Percentiles rank a stretch among this genome's conserved stretches.
These are phyloP conservation scores for Bryopsis sp. DNA, from an alignment of 139 green algal species.

Conservation along the genomic window DNA sequence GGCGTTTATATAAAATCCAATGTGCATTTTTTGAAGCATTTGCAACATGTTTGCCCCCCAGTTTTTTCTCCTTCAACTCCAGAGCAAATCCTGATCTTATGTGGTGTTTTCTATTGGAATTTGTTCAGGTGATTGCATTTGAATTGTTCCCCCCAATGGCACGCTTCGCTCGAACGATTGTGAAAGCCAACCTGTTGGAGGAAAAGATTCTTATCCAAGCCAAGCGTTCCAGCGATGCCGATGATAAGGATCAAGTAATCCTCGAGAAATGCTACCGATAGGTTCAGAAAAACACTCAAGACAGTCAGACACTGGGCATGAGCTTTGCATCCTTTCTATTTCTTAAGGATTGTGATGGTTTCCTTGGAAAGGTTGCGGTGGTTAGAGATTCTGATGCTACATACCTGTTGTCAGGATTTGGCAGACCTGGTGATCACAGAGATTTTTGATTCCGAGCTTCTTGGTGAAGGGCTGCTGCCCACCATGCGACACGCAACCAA, in stretches of 20 bases:
- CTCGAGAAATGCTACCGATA: slow-evolving; percentile 35
- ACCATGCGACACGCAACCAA: slow-evolving; percentile 40
- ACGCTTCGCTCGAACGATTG: slow-evolving; percentile 23
- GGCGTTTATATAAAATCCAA: too few relatives aligned
- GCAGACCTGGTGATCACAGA: slow-evolving; percentile 39
- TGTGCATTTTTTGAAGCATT: too few relatives aligned
- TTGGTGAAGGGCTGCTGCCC: slow-evolving; percentile 50
- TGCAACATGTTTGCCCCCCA: too few relatives aligned
- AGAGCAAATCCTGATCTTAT: too few relatives aligned
- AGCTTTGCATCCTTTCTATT: neutral
- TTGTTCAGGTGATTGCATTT: slow-evolving; percentile 28
- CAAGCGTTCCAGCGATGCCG: slow-evolving; percentile 38
- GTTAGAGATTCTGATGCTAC: too few relatives aligned
- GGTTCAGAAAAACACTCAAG: neutral
- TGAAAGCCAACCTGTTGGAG: slow-evolving; percentile 27
- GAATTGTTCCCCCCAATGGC: slow-evolving; percentile 52
- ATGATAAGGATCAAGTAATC: too few relatives aligned
- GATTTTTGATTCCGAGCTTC: slow-evolving; percentile 54
- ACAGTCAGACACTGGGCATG: slow-evolving; percentile 16
- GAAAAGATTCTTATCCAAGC: slow-evolving; percentile 22
- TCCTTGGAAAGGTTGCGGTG: slow-evolving; percentile 28
- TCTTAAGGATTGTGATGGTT: neutral
- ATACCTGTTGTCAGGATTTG: too few relatives aligned
- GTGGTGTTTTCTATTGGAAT: too few relatives aligned
- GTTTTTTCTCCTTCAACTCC: too few relatives aligned